Percentiles rank a stretch among this genome's conserved stretches.
Evolutionary conservation across 352 stramenopile genomes (phyloP).

Genomic region (Phytophthora chlamydospora): DNA sequence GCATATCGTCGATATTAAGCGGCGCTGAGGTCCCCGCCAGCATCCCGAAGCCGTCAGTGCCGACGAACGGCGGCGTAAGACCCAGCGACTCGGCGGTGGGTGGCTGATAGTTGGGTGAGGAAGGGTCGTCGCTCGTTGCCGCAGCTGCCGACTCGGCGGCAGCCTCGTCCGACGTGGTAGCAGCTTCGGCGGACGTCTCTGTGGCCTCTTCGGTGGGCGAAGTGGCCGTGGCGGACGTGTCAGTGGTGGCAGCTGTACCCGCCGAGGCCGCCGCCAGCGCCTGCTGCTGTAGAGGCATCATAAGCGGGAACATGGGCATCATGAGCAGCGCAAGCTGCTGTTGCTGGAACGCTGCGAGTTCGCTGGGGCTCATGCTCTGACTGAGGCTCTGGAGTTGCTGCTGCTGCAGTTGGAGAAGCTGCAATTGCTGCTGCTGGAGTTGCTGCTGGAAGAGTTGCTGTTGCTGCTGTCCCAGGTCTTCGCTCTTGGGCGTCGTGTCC

Average conservation of each 20-base stretch:
- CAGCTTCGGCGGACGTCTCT: conserved; percentile 1
- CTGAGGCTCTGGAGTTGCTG: conserved; percentile 72
- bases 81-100: conserved; percentile 32
- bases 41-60: conserved; percentile 40
- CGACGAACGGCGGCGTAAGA: conserved; percentile 30
- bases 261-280: conserved; percentile 14
- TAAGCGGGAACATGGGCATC: conserved; percentile 82
- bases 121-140: conserved; percentile 14
- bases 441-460: conserved; percentile 38
- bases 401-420: conserved; percentile 58
- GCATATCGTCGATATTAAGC: conserved; percentile 53
- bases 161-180: conserved; percentile 8
- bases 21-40: conserved; percentile 26
- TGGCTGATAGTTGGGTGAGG: conserved; percentile 27
- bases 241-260: not conserved
- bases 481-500: conserved; percentile 24
- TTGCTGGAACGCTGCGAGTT: conserved; percentile 61
- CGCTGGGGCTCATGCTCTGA: conserved; percentile 62
- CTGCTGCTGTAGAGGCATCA: conserved; percentile 65
- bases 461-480: conserved; percentile 33
- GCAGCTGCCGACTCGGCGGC: conserved; percentile 9
- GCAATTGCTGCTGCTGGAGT: conserved; percentile 51
- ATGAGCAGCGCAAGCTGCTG: conserved; percentile 80
- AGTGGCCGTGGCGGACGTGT: not conserved
- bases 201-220: not conserved